Percentiles rank a stretch among this genome's conserved stretches.
Conservation (phyloP, 2,329 filamentous ascomycete genomes). For the Talaromyces sp. region DNA sequence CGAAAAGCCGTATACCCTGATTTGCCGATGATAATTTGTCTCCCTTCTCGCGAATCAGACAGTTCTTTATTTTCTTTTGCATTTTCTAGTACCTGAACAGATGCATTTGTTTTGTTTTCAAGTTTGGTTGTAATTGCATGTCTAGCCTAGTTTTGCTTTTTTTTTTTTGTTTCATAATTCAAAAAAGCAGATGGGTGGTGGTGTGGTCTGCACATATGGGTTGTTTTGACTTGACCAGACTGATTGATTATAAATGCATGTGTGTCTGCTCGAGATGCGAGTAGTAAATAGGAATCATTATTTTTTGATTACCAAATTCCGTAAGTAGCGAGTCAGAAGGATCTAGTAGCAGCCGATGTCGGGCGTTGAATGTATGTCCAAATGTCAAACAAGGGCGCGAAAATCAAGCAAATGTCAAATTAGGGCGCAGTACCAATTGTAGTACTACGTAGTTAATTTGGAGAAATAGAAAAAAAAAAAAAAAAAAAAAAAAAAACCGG, state of each 20-base stretch:
- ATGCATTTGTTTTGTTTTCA: background rate
- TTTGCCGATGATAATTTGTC: background rate
- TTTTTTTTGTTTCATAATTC: background rate
- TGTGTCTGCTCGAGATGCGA: background rate
- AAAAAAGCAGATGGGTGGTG: background rate
- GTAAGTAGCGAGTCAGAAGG: background rate
- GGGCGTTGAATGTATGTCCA: background rate
- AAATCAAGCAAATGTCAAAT: background rate
- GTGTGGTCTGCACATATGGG: background rate
- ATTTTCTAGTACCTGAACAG: background rate
- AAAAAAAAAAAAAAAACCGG: too few relatives aligned
- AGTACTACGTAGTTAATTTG: too few relatives aligned
- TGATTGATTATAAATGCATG: background rate
- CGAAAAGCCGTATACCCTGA: background rate
- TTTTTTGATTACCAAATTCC: too few relatives aligned
- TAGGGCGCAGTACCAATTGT: background rate
- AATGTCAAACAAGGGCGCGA: background rate
- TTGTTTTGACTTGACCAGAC: background rate
- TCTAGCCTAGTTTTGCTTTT: background rate
- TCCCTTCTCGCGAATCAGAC: background rate
- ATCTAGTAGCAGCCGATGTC: background rate
- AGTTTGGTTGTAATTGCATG: background rate
- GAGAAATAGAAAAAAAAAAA: background rate
- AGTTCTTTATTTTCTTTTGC: background rate
- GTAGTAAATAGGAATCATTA: background rate